Evolutionary conservation across 257 asterid genomes (phyloP).

Genomic region (Solanum corneliomulleri): DNA sequence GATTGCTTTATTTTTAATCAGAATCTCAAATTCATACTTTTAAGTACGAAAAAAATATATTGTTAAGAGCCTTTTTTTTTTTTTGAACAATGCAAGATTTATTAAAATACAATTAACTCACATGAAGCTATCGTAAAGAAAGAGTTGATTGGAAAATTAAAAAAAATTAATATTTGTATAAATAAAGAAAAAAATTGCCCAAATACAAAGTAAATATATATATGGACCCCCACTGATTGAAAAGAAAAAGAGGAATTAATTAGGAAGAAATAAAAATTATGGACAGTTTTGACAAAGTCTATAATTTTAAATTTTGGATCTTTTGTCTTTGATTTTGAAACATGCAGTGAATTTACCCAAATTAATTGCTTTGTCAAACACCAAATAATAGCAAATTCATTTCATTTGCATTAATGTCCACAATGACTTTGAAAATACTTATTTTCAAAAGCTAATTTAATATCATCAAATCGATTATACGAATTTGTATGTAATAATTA

Average conservation of each 20-base stretch:
- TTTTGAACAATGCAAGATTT: too few relatives aligned
- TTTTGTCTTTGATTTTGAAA: background rate
- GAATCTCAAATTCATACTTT: too few relatives aligned
- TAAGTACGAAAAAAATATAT: too few relatives aligned
- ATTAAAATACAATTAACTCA: too few relatives aligned
- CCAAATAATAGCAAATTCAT: background rate
- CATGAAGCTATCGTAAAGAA: too few relatives aligned
- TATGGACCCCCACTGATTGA: background rate
- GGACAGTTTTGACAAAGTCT: background rate
- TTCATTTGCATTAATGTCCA: background rate
- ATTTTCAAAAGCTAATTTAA: background rate
- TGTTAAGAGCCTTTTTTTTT: too few relatives aligned
- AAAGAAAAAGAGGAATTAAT: background rate
- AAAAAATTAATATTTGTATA: too few relatives aligned
- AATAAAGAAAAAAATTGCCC: background rate
- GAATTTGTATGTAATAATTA: background rate
- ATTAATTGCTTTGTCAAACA: background rate
- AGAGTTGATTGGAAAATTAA: too few relatives aligned
- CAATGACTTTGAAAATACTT: background rate
- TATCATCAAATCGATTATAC: too few relatives aligned
- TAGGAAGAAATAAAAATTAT: background rate
- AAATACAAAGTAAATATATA: background rate
- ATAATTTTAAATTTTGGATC: background rate
- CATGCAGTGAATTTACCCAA: background rate
- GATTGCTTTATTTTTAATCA: accelerated